Percentiles rank a stretch among this genome's conserved stretches.
Conservation (phyloP, 1,284 basidiomycete species). For the Austroboletus niveus region DNA sequence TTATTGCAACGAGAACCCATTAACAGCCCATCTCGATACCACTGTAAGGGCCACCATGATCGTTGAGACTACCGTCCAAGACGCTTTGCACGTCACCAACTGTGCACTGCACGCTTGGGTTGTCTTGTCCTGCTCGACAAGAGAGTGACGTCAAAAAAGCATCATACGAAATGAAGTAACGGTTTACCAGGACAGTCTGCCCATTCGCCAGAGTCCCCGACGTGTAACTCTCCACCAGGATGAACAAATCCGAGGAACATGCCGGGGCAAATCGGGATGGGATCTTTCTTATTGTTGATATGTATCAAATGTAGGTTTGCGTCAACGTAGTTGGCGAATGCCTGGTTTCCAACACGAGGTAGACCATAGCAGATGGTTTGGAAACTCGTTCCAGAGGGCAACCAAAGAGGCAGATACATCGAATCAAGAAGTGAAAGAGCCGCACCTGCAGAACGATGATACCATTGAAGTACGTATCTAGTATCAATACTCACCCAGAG, state of each 20-base stretch:
- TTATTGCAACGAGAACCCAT: no score
- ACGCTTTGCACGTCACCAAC: conserved; percentile 57
- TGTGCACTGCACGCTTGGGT: conserved; percentile 48
- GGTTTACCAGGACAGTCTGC: conserved; percentile 42
- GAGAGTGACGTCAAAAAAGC: no score
- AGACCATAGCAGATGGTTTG: conserved; percentile 48
- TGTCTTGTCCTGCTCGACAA: conserved; percentile 49
- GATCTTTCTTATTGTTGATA: conserved; percentile 52
- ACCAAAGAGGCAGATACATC: conserved; percentile 38
- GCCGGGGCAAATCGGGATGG: conserved; percentile 25
- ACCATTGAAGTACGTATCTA: neutral
- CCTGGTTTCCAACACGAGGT: conserved; percentile 34
- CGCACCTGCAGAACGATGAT: conserved; percentile 32
- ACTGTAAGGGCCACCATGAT: conserved; percentile 64
- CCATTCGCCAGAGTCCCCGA: conserved; percentile 48
- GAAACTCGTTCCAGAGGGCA: conserved; percentile 36
- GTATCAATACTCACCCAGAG: conserved; percentile 39
- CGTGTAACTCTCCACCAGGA: conserved; percentile 58
- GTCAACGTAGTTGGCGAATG: conserved; percentile 47
- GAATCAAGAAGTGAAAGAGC: conserved; percentile 53
- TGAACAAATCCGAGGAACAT: conserved; percentile 48
- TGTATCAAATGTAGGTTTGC: conserved; percentile 42
- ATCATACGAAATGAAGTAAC: neutral
- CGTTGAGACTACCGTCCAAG: conserved; percentile 39
- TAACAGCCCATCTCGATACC: conserved; percentile 33